Evolutionary conservation across 2,329 filamentous ascomycete genomes (phyloP).

Genomic region (Sporothrix mexicana): DNA sequence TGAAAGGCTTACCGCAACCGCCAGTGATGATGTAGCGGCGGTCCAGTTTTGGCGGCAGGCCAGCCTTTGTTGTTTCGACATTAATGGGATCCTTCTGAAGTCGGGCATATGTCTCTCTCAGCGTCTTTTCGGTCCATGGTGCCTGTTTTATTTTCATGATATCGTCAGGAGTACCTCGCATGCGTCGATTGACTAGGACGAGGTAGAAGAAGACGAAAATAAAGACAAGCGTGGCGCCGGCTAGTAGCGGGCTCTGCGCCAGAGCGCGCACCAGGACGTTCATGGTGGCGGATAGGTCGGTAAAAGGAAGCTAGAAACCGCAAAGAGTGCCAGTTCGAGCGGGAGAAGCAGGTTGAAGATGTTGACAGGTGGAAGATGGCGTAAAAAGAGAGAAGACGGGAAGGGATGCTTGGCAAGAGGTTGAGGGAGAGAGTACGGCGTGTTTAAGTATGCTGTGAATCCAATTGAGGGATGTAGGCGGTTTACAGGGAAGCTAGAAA

Average conservation of each 20-base stretch:
- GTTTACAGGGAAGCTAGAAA: neutral
- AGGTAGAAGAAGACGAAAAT: constrained; percentile 37
- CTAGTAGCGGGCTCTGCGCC: constrained; percentile 6
- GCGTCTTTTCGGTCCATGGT: constrained; percentile 45
- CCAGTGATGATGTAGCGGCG: constrained; percentile 49
- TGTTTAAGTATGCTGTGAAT: constrained; percentile 3
- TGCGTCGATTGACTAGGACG: constrained; percentile 42
- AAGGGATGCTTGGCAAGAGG: neutral
- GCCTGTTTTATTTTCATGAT: constrained; percentile 40
- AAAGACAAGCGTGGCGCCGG: neutral
- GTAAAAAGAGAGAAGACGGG: neutral
- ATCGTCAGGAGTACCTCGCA: constrained; percentile 44
- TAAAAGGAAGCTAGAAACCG: neutral
- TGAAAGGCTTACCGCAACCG: constrained; percentile 44
- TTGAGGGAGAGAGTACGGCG: neutral
- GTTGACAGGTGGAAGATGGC: neutral
- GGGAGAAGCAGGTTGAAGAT: neutral
- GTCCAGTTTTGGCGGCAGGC: constrained; percentile 45
- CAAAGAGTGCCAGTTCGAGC: neutral
- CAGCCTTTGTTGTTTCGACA: constrained; percentile 38
- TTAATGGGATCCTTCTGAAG: constrained; percentile 43
- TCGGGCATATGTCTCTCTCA: constrained; percentile 44
- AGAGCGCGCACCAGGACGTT: neutral
- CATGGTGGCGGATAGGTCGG: constrained; percentile 8
- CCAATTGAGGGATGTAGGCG: neutral